A percentile compares a stretch with the other conserved stretches of the same genome.
These are phyloP conservation scores for Pisolithus sp. DNA, from an alignment of 768 basidiomycete species.

Conservation along the genomic window DNA sequence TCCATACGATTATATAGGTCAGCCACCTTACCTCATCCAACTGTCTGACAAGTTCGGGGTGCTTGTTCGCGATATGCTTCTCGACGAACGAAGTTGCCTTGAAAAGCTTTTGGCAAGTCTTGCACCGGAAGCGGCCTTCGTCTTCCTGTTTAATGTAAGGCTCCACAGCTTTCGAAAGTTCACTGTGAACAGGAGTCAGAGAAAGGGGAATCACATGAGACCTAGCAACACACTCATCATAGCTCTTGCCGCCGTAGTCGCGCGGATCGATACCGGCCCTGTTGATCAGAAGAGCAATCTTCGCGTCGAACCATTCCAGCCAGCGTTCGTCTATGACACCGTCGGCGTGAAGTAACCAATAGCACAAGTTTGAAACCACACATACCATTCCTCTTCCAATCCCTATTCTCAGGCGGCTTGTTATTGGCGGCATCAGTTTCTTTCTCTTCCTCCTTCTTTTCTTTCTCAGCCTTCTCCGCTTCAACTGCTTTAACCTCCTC, in stretches of 20 bases:
- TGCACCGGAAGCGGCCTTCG: constrained; percentile 95
- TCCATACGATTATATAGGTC: constrained; percentile 7
- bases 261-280: constrained; percentile 75
- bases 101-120: constrained; percentile 95
- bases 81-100: constrained; percentile 95
- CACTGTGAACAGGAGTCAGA: constrained; percentile 41
- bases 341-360: constrained; percentile 7
- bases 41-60: constrained; percentile 74
- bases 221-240: constrained; percentile 68
- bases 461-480: constrained; percentile 38
- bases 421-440: constrained; percentile 27
- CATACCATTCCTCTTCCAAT: constrained; percentile 66
- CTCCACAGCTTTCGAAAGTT: constrained; percentile 72
- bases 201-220: constrained; percentile 7
- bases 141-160: constrained; percentile 91
- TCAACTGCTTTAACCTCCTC: constrained; percentile 59
- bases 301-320: constrained; percentile 84
- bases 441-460: constrained; percentile 39
- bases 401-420: constrained; percentile 39
- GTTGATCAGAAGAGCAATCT: constrained; percentile 75
- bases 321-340: constrained; percentile 68
- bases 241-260: constrained; percentile 84
- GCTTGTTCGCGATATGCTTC: constrained; percentile 96
- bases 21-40: constrained; percentile 69
- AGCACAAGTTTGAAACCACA: constrained; percentile 2